A percentile compares a stretch with the other conserved stretches of the same genome.
Conservation (phyloP, 345 rosid genomes). For the Ceriops decandra region DNA sequence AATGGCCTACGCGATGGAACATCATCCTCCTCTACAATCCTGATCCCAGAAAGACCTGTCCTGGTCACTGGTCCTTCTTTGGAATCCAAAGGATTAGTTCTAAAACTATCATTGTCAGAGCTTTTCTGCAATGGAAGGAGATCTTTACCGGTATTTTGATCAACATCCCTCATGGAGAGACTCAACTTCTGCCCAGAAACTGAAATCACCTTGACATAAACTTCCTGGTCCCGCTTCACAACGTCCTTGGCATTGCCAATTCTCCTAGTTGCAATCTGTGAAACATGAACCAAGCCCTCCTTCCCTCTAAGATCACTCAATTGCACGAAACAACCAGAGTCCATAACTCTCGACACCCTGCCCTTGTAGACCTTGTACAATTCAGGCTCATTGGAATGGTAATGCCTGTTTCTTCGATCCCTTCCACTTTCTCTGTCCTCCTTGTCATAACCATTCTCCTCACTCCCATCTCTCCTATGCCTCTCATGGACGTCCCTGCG, state of each 20-base stretch:
- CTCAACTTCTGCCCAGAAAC: slow-evolving; percentile 53
- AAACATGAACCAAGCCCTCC: slow-evolving; percentile 87
- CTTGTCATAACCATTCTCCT: slow-evolving; percentile 1
- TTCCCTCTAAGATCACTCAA: slow-evolving; percentile 74
- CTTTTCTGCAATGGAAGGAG: slow-evolving; percentile 67
- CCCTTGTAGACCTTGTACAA: slow-evolving; percentile 61
- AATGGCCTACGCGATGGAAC: slow-evolving; percentile 63
- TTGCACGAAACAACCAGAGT: slow-evolving; percentile 76
- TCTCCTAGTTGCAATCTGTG: slow-evolving; percentile 75
- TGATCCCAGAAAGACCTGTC: slow-evolving; percentile 75
- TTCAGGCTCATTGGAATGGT: slow-evolving; percentile 13
- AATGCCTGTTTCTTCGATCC: background rate
- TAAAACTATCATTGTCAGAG: slow-evolving; percentile 42
- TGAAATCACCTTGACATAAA: slow-evolving; percentile 76
- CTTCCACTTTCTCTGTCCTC: slow-evolving; percentile 7
- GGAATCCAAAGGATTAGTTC: slow-evolving; percentile 52
- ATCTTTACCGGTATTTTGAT: slow-evolving; percentile 80
- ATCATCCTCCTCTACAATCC: slow-evolving; percentile 59
- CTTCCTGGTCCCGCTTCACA: slow-evolving; percentile 74
- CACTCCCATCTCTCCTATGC: slow-evolving; percentile 14
- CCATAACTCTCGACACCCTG: slow-evolving; percentile 83
- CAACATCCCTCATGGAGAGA: slow-evolving; percentile 86
- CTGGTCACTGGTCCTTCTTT: slow-evolving; percentile 53
- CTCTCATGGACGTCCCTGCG: slow-evolving; percentile 7
- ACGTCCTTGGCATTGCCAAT: slow-evolving; percentile 55